A percentile compares a stretch with the other conserved stretches of the same genome.
Conservation (phyloP, 2,329 filamentous ascomycete genomes). For the Ophiostoma triangulosporum region DNA sequence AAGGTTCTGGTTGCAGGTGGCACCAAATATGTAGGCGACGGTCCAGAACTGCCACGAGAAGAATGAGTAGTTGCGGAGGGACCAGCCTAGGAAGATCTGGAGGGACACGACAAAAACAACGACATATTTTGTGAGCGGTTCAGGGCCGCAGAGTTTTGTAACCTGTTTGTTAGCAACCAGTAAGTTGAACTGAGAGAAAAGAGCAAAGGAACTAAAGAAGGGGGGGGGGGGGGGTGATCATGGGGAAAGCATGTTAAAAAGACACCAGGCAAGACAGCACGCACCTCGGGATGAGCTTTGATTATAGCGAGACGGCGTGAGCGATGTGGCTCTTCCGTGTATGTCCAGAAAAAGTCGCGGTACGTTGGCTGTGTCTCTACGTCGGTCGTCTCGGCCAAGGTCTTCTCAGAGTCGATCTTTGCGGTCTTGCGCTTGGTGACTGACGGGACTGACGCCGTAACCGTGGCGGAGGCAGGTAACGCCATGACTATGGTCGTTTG, state of each 20-base stretch:
- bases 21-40: conserved; percentile 81
- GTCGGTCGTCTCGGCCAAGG: background rate
- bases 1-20: conserved; percentile 94
- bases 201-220: background rate
- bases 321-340: conserved; percentile 93
- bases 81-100: conserved; percentile 64
- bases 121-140: conserved; percentile 89
- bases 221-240: no score
- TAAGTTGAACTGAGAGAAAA: background rate
- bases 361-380: conserved; percentile 24
- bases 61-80: conserved; percentile 64
- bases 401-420: background rate
- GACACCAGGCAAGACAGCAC: conserved; percentile 8
- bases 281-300: conserved; percentile 90
- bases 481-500: background rate
- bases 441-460: background rate
- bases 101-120: conserved; percentile 72
- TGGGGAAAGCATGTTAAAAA: no score
- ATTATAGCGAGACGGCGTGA: conserved; percentile 87
- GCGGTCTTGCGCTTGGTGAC: background rate
- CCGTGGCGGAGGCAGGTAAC: conserved; percentile 3
- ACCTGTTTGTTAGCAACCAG: conserved; percentile 43
- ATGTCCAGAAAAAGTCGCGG: conserved; percentile 89
- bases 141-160: conserved; percentile 90
- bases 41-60: conserved; percentile 75